Conservation (phyloP, 257 asterid species). For the Scutellaria galericulata region DNA sequence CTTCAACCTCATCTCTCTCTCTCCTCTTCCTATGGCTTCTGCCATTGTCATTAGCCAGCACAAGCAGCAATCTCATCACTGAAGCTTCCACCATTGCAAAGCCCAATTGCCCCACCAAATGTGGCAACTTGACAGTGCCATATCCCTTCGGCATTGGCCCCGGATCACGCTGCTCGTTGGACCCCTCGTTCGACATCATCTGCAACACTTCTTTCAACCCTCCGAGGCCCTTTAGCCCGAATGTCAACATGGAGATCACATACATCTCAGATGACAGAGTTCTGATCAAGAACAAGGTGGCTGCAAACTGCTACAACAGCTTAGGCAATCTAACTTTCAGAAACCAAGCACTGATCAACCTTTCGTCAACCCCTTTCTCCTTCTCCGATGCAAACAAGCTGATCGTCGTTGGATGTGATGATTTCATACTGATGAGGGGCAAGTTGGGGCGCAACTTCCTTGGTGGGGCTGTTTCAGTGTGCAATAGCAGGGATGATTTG, state of each 20-base stretch:
- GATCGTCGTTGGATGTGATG: conserved; percentile 60
- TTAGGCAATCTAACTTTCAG: background rate
- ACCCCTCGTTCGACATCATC: conserved; percentile 40
- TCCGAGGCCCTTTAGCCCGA: conserved; percentile 32
- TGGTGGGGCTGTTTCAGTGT: conserved; percentile 48
- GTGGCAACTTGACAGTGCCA: conserved; percentile 56
- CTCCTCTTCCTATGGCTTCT: conserved; percentile 27
- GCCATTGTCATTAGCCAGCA: conserved; percentile 20
- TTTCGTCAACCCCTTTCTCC: conserved; percentile 30
- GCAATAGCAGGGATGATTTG: conserved; percentile 41
- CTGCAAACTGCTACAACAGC: conserved; percentile 35
- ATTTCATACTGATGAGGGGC: conserved; percentile 31
- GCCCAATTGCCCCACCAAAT: conserved; percentile 47
- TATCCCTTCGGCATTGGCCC: conserved; percentile 58
- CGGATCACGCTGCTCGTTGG: conserved; percentile 42
- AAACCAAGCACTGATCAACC: conserved; percentile 2
- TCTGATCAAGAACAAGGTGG: conserved; percentile 32
- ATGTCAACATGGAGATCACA: conserved; percentile 22
- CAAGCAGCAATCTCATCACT: conserved; percentile 7
- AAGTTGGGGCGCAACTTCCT: conserved; percentile 39
- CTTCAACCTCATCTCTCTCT: background rate
- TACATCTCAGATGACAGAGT: conserved; percentile 30
- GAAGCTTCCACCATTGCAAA: conserved; percentile 30
- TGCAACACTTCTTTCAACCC: conserved; percentile 46
- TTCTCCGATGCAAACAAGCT: conserved; percentile 47